Base-by-base conservation (phyloP, 1,139 yeast species). In the Yamadazyma atmosphaerica region DNA sequence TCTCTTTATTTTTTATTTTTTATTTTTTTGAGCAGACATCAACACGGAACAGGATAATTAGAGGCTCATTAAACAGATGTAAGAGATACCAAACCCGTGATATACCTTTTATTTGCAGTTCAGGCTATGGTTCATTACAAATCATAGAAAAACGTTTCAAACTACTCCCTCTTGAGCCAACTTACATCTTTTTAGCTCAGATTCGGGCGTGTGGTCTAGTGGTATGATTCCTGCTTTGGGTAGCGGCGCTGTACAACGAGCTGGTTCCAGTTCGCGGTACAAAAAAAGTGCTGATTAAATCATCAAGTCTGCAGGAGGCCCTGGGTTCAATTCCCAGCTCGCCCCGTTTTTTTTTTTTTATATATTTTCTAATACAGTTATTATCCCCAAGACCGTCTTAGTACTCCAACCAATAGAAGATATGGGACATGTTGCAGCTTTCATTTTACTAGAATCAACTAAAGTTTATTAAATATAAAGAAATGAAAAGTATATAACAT, bases 191-290 rank as follows among this genome's bases (percentile, higher is more conserved):
- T n/a, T n/a, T n/a, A n/a, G n/a, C n/a, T n/a, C n/a, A n/a, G n/a
- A n/a, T n/a, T 31, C 27, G 52, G 52, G 52, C 61, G 35, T 76
- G 52, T 50, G 55, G 55, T 50, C 55, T 50, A 50, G 54, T 50
- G 55, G 55, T 50, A 50, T 50, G 55, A 50, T 50, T 49, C 55
- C 49, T 52, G 55, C 55, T 50, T 50, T 49, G 55, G 55, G 55
- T 43, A 27, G 26, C 17, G 29, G 29, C 11, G n/a, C 29, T 10
- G n/a, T n/a, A n/a, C n/a, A n/a, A n/a, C n/a, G n/a, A 11, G 29
- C 14, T 26, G 29, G 17, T 7, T 5, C 27, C 13, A n/a, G 12
- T 24, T 12, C n/a, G n/a, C 27, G 7, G 27, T n/a, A 13, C 29
- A 12, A 17, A 12, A 26, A 26, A 4, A 11, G 29, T 13, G 17